These are phyloP conservation scores for Purpureocillium takamizusanense DNA, from an alignment of 2,329 filamentous ascomycete genomes.

Conservation along the genomic window DNA sequence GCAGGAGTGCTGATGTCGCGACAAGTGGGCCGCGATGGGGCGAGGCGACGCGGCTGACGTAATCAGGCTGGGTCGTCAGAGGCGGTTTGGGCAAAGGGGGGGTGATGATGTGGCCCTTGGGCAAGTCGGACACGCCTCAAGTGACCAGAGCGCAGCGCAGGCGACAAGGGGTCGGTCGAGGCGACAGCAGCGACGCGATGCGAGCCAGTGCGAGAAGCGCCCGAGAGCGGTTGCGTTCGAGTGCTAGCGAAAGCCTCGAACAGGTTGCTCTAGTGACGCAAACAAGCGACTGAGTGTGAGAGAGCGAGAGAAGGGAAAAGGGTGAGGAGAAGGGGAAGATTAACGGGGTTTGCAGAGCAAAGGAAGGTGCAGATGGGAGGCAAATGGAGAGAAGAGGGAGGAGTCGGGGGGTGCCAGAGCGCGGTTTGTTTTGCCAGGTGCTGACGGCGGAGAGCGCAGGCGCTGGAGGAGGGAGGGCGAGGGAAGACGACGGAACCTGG, in stretches of 20 bases:
- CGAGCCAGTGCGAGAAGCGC: neutral
- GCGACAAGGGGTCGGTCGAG: slow-evolving; percentile 3
- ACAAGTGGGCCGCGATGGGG: neutral
- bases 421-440: slow-evolving; percentile 7
- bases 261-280: slow-evolving; percentile 11
- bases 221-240: slow-evolving; percentile 22
- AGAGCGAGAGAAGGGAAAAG: slow-evolving; percentile 16
- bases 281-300: slow-evolving; percentile 12
- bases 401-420: slow-evolving; percentile 6
- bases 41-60: slow-evolving; percentile 19
- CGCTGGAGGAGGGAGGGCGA: neutral
- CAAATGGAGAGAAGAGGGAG: slow-evolving; percentile 11
- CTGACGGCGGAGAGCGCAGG: neutral
- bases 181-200: slow-evolving; percentile 6
- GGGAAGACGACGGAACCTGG: neutral
- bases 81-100: slow-evolving; percentile 17
- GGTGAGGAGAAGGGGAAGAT: slow-evolving; percentile 10
- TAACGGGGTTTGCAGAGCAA: slow-evolving; percentile 12
- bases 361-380: slow-evolving; percentile 16
- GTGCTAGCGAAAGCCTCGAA: slow-evolving; percentile 40
- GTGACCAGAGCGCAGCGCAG: slow-evolving; percentile 2
- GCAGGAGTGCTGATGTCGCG: slow-evolving; percentile 5
- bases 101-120: slow-evolving; percentile 23
- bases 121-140: slow-evolving; percentile 4
- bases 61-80: slow-evolving; percentile 13